Evolutionary conservation across 1,139 yeast species (phyloP).

Genomic region (Nakaseomyces glabratus): DNA sequence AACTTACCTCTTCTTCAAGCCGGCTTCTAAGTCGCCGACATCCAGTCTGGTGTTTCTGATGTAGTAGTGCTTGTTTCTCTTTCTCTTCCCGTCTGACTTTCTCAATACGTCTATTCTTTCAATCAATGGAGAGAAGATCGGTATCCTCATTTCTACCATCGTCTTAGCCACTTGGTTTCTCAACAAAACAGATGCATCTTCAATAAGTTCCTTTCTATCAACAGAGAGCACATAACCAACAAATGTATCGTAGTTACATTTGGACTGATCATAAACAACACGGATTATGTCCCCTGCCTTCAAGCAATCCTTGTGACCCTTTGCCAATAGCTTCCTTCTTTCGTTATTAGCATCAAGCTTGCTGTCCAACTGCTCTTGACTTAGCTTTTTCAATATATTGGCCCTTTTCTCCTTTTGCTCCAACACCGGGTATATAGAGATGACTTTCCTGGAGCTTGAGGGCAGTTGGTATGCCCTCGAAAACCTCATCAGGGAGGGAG

Average conservation of each 20-base stretch:
- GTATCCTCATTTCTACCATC: conserved; percentile 75
- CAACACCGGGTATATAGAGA: conserved; percentile 32
- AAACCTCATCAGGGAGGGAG: background rate
- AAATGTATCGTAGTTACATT: conserved; percentile 45
- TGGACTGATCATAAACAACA: conserved; percentile 60
- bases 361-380: conserved; percentile 25
- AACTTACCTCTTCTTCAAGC: conserved; percentile 30
- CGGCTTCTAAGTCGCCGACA: conserved; percentile 63
- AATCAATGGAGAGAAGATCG: conserved; percentile 68
- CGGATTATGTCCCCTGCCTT: conserved; percentile 78
- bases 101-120: conserved; percentile 65
- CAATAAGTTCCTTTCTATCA: conserved; percentile 44
- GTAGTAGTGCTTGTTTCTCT: conserved; percentile 79
- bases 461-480: conserved; percentile 18
- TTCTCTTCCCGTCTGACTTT: conserved; percentile 56
- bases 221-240: conserved; percentile 72
- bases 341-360: conserved; percentile 66
- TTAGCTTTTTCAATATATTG: conserved; percentile 13
- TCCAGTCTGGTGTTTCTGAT: conserved; percentile 78
- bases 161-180: conserved; percentile 72
- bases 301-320: conserved; percentile 41
- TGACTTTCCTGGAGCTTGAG: conserved; percentile 23
- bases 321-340: conserved; percentile 55
- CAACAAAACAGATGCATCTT: conserved; percentile 59
- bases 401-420: conserved; percentile 13